phyloP scores from a whole-genome alignment of 2,329 filamentous ascomycete genomes.

The Diaporthe sp. region DNA sequence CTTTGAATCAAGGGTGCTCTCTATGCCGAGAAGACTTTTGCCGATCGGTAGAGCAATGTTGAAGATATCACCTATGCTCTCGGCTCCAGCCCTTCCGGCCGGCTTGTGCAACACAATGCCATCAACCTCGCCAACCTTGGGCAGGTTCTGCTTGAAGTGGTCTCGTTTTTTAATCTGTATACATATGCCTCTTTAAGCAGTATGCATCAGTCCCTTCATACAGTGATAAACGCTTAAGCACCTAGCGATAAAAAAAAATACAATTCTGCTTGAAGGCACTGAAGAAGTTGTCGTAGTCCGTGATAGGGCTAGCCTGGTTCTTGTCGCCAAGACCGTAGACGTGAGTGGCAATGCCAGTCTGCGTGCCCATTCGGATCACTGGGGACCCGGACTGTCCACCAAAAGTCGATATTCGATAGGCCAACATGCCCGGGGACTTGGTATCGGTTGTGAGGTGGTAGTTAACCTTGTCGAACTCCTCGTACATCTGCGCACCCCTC shows the following conservation, averaged over 20 bases:
- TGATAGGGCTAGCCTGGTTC: conserved; percentile 1
- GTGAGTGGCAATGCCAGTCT: conserved; percentile 3
- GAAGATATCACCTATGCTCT: neutral
- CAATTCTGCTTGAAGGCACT: neutral
- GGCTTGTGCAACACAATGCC: neutral
- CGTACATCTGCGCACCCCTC: neutral
- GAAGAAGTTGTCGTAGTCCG: neutral
- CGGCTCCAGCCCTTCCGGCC: neutral
- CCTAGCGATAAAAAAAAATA: no score
- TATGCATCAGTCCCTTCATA: no score
- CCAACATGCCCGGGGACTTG: neutral
- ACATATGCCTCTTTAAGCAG: no score
- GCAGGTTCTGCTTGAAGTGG: neutral
- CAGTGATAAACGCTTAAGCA: no score
- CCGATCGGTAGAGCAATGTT: neutral
- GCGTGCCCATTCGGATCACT: neutral
- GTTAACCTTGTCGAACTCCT: neutral
- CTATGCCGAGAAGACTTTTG: neutral
- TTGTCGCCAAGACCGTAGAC: neutral
- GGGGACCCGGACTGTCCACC: neutral
- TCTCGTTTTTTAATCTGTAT: no score
- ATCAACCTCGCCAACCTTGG: neutral
- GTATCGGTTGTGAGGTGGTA: neutral
- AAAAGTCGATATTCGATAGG: neutral
- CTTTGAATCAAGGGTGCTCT: neutral